Evolutionary conservation across 768 basidiomycete species (phyloP), one percentile per base, ranked within the genome.

Genomic region (Amanita fuliginea): DNA sequence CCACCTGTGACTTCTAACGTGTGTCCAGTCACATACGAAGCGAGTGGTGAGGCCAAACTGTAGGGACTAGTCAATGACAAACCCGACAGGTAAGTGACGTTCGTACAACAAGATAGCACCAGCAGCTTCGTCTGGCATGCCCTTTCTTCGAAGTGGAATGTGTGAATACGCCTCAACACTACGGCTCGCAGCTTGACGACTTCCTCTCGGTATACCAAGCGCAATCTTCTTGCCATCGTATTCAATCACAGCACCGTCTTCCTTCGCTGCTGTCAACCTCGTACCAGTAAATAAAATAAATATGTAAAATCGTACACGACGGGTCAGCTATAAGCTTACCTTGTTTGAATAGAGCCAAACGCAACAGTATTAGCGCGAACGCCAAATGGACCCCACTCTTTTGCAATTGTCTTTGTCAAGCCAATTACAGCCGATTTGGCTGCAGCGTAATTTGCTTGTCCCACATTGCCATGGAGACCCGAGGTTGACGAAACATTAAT

Each of bases 391-490:
- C 89, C 89, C 88, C 88, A 92, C 60, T 92, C 89, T 62, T 91
- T 92, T 42, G 81, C 80, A 55, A 87, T 80, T 35, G 88, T 91
- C 71, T 90, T 91, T 34, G 87, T 86, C 46, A 91, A 67, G 11
- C 88, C 89, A 51, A 83, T 57, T 35, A 91, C 79, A 6, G 83
- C 88, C 10, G 86, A 68, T 59, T 89, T 90, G 53, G 83, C 87
- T 1, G 86, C 76, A 19, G 87, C 79, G 57, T 87, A 89, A 67
- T 90, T 90, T 13, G 72, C 80, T 63, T 91, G 89, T 3, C 89
- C 90, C 46, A 90, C 83, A 62, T 87, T 90, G 16, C 88, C 89
- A 62, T 91, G 88, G 24, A 91, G 72, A 42, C 88, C 89, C n/a
- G 79, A 75, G 3, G 77, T 82, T 0, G 86, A 89, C 24, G 87